A percentile compares a stretch with the other conserved stretches of the same genome.
These are phyloP conservation scores for Elsinoe batatas DNA, from an alignment of 2,329 filamentous ascomycete genomes.

Conservation along the genomic window DNA sequence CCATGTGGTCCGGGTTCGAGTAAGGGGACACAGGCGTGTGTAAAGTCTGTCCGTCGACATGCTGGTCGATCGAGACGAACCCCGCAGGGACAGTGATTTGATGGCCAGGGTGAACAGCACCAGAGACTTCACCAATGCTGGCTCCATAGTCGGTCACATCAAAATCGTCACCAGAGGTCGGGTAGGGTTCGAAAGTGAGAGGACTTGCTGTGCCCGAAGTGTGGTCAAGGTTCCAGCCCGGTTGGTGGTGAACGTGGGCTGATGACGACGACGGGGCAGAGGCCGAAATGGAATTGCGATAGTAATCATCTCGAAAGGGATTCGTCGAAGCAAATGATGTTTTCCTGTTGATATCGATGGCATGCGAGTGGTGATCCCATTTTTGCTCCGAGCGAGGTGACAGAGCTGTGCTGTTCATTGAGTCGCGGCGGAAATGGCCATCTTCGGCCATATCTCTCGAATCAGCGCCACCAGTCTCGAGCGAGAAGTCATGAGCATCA, in stretches of 20 bases:
- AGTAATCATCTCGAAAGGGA: conserved; percentile 14
- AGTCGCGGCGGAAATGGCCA: conserved; percentile 11
- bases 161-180: conserved; percentile 50
- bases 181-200: conserved; percentile 49
- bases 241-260: neutral
- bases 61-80: conserved; percentile 30
- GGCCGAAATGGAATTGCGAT: conserved; percentile 5
- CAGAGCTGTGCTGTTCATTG: conserved; percentile 7
- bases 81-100: conserved; percentile 32
- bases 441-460: conserved; percentile 9
- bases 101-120: conserved; percentile 24
- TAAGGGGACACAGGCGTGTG: conserved; percentile 51
- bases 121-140: conserved; percentile 26
- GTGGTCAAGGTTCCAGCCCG: conserved; percentile 15
- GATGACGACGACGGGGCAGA: conserved; percentile 9
- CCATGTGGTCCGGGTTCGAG: conserved; percentile 50
- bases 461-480: conserved; percentile 8
- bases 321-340: conserved; percentile 8
- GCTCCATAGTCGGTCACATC: conserved; percentile 34
- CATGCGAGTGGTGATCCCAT: conserved; percentile 6
- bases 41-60: conserved; percentile 41
- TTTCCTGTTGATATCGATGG: neutral
- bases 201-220: conserved; percentile 64
- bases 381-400: conserved; percentile 11
- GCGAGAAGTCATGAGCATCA: conserved; percentile 2